Percentiles rank a stretch among this genome's conserved stretches.
These are phyloP conservation scores for Lycium ferocissimum DNA, from an alignment of 257 asterid species.

Conservation along the genomic window DNA sequence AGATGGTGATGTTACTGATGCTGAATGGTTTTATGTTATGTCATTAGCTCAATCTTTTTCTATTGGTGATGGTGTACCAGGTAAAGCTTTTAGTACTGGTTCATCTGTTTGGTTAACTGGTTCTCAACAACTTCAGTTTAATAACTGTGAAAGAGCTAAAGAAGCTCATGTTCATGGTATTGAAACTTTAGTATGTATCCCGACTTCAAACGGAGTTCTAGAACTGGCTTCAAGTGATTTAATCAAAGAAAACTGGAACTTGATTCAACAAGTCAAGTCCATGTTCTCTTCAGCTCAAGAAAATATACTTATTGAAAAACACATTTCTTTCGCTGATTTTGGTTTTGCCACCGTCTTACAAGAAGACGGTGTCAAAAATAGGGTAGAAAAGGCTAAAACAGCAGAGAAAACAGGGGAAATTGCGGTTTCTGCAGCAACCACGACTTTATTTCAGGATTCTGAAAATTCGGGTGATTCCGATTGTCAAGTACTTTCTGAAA, in stretches of 20 bases:
- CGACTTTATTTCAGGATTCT: background rate
- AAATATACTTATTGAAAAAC: background rate
- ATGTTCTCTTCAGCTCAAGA: conserved; percentile 41
- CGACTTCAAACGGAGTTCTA: conserved; percentile 58
- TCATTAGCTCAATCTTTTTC: conserved; percentile 63
- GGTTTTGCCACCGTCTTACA: background rate
- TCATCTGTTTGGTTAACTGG: conserved; percentile 75
- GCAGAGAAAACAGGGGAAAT: background rate
- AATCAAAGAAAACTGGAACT: conserved; percentile 54
- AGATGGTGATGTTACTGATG: conserved; percentile 39
- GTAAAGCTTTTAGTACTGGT: conserved; percentile 63
- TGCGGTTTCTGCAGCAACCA: background rate
- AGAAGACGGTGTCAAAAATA: background rate
- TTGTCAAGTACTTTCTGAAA: background rate
- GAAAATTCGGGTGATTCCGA: background rate
- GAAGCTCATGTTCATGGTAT: conserved; percentile 75
- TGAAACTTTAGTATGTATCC: conserved; percentile 71
- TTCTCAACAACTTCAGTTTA: conserved; percentile 57
- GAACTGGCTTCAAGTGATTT: conserved; percentile 67
- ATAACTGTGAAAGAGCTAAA: conserved; percentile 67
- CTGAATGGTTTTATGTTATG: conserved; percentile 88
- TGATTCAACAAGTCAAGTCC: conserved; percentile 57
- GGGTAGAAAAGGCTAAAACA: too few species aligned
- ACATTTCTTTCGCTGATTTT: conserved; percentile 33
- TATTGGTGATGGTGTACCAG: conserved; percentile 57